Evolutionary conservation across 1,139 yeast species (phyloP).

Genomic region (Yamadazyma blattariae): DNA sequence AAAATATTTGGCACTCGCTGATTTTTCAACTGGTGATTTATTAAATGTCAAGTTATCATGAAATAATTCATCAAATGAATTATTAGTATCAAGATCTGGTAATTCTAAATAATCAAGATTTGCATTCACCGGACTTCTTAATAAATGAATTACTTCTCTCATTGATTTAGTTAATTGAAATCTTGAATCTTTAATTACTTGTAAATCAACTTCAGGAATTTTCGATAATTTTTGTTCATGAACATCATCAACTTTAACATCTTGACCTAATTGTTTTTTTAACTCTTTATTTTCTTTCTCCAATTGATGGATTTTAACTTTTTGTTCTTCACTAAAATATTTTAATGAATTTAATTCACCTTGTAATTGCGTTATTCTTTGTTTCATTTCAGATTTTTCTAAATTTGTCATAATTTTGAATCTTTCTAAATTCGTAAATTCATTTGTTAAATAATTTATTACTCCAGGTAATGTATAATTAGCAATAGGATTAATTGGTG

Average conservation of each 20-base stretch:
- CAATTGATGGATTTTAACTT: conserved; percentile 25
- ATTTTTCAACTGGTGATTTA: conserved; percentile 3
- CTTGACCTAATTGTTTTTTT: conserved; percentile 4
- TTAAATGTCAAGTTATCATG: conserved; percentile 15
- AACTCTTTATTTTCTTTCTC: conserved; percentile 16
- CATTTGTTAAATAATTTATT: conserved; percentile 60
- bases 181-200: conserved; percentile 36
- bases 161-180: conserved; percentile 39
- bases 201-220: conserved; percentile 42
- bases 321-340: conserved; percentile 35
- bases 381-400: conserved; percentile 56
- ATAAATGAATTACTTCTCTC: conserved; percentile 39
- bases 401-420: conserved; percentile 55
- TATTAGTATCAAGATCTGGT: conserved; percentile 13
- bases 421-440: conserved; percentile 57
- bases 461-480: conserved; percentile 62
- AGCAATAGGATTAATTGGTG: conserved; percentile 17
- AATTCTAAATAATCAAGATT: conserved; percentile 15
- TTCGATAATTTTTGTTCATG: background rate
- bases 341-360: conserved; percentile 50
- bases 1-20: conserved; percentile 9
- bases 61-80: conserved; percentile 19
- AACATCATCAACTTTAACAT: background rate
- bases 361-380: conserved; percentile 51
- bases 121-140: conserved; percentile 31